Conservation (phyloP, 1,139 yeast species). For the Pichia sp. region DNA sequence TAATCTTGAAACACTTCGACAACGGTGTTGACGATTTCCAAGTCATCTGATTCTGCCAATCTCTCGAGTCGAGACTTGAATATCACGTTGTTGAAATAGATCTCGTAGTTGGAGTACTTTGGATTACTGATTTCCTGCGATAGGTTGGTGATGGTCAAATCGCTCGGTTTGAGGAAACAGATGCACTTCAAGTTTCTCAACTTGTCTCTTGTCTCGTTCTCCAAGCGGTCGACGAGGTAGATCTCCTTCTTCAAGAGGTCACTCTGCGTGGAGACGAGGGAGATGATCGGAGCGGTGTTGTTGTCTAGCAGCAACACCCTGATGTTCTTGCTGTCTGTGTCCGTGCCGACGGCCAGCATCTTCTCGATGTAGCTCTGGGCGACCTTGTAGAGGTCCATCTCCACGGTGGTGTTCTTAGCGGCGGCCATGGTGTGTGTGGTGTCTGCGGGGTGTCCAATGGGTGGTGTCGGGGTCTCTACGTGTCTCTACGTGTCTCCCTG, state of each 20-base stretch:
- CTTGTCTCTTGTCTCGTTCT: slow-evolving; percentile 63
- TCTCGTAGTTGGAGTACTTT: slow-evolving; percentile 71
- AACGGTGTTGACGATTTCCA: slow-evolving; percentile 73
- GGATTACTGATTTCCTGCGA: slow-evolving; percentile 72
- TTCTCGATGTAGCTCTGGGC: slow-evolving; percentile 49
- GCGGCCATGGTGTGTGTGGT: not conserved
- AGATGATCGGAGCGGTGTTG: slow-evolving; percentile 76
- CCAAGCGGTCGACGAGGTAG: slow-evolving; percentile 71
- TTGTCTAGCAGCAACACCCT: slow-evolving; percentile 78
- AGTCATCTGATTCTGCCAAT: slow-evolving; percentile 86
- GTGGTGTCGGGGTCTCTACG: too few relatives aligned
- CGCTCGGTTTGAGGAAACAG: slow-evolving; percentile 69
- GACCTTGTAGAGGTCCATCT: slow-evolving; percentile 53
- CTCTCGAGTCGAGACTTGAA: slow-evolving; percentile 77
- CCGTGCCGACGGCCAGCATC: slow-evolving; percentile 36
- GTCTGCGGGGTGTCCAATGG: too few relatives aligned
- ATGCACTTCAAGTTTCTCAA: slow-evolving; percentile 85
- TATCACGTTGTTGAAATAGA: slow-evolving; percentile 74
- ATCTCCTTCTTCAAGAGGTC: slow-evolving; percentile 78
- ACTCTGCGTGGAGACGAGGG: slow-evolving; percentile 86
- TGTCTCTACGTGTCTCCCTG: too few relatives aligned
- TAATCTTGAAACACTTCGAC: slow-evolving; percentile 87
- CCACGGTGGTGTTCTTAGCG: not conserved
- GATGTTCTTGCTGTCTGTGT: slow-evolving; percentile 30
- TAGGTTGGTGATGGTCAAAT: slow-evolving; percentile 44